These are phyloP conservation scores for Pseudogymnoascus sp. DNA, from an alignment of 2,329 filamentous ascomycete genomes.

Conservation along the genomic window DNA sequence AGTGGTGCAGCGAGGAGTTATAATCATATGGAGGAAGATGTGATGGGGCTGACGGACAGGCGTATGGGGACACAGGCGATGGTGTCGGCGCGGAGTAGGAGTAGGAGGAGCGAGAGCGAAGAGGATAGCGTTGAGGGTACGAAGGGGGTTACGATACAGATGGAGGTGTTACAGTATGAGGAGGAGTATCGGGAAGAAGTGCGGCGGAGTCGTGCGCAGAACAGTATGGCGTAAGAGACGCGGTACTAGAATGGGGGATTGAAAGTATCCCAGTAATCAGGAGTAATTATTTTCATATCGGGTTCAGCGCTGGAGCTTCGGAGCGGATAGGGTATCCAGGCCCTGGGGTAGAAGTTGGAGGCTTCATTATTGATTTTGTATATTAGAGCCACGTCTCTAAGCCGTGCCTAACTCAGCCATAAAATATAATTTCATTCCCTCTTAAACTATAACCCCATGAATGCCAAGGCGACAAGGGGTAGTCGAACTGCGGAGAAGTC, in stretches of 20 bases:
- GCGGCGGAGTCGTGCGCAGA: neutral
- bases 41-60: neutral
- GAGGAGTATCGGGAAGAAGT: neutral
- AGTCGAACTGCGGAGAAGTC: neutral
- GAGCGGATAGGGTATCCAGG: neutral
- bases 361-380: neutral
- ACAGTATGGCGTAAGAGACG: neutral
- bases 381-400: neutral
- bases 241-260: neutral
- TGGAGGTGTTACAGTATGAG: slow-evolving; percentile 5
- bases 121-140: neutral
- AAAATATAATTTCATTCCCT: neutral
- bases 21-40: slow-evolving; percentile 5
- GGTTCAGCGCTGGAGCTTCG: neutral
- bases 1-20: slow-evolving; percentile 1
- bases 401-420: neutral
- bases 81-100: neutral
- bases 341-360: neutral
- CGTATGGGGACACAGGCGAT: neutral
- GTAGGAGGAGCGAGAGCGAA: neutral
- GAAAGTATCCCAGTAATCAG: neutral
- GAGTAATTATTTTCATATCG: neutral
- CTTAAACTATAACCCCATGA: neutral
- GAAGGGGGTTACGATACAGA: slow-evolving; percentile 4
- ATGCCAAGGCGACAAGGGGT: neutral